A percentile compares a stretch with the other conserved stretches of the same genome.
Evolutionary conservation across 495 filamentous ascomycete species (phyloP).

Genomic region (Daldinia grandis): DNA sequence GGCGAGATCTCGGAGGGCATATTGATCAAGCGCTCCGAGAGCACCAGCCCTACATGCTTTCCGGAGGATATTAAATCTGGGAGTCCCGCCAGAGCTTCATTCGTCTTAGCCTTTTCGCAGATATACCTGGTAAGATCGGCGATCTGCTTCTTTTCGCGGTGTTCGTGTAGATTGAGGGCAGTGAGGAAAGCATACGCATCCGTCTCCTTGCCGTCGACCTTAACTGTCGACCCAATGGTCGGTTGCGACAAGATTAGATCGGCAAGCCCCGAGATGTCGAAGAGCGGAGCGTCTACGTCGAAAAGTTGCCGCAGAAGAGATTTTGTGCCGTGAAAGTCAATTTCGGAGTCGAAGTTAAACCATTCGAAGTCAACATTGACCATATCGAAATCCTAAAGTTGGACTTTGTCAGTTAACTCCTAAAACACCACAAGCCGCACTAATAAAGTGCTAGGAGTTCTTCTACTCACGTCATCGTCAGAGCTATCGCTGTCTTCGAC

Average conservation of each 20-base stretch:
- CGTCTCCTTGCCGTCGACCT: slow-evolving; percentile 90
- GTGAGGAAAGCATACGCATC: slow-evolving; percentile 96
- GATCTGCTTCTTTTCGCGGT: slow-evolving; percentile 76
- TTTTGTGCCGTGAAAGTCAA: slow-evolving; percentile 96
- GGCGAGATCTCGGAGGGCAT: slow-evolving; percentile 91
- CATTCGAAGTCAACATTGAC: slow-evolving; percentile 98
- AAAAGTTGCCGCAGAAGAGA: slow-evolving; percentile 91
- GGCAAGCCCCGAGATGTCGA: slow-evolving; percentile 85
- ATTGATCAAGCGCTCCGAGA: slow-evolving; percentile 94
- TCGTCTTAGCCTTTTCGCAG: slow-evolving; percentile 63
- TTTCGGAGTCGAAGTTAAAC: slow-evolving; percentile 89
- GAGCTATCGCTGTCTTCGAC: slow-evolving; percentile 61
- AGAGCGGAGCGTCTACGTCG: slow-evolving; percentile 82
- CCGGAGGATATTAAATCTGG: slow-evolving; percentile 62
- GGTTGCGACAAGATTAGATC: slow-evolving; percentile 92
- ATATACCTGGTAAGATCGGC: slow-evolving; percentile 77
- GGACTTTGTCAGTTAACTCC: slow-evolving; percentile 27
- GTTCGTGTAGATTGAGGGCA: slow-evolving; percentile 83
- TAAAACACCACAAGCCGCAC: neutral
- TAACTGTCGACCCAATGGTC: slow-evolving; percentile 90
- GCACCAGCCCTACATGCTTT: slow-evolving; percentile 75
- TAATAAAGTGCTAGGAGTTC: neutral
- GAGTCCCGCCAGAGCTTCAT: slow-evolving; percentile 62
- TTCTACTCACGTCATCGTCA: slow-evolving; percentile 49
- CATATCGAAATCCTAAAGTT: slow-evolving; percentile 78